These are phyloP conservation scores for Peronospora farinosa DNA, from an alignment of 352 stramenopile genomes.

Conservation along the genomic window DNA sequence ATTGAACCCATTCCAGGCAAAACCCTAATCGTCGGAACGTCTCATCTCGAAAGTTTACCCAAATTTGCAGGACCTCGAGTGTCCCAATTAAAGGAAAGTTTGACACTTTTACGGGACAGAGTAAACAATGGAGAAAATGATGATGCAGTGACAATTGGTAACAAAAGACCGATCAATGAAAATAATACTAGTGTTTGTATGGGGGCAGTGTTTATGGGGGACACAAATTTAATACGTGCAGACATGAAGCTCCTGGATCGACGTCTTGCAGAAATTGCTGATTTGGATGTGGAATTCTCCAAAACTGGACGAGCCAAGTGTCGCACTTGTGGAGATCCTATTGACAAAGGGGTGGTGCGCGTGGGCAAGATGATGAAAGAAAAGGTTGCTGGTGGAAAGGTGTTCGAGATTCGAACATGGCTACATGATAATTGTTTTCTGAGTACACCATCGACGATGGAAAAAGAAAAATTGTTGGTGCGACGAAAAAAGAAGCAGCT, in stretches of 20 bases:
- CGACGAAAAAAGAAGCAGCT: slow-evolving; percentile 8
- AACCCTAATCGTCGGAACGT: slow-evolving; percentile 54
- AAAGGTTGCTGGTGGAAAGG: slow-evolving; percentile 34
- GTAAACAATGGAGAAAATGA: slow-evolving; percentile 28
- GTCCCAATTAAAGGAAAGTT: slow-evolving; percentile 49
- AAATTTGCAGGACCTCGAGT: slow-evolving; percentile 43
- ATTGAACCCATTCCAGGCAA: slow-evolving; percentile 41
- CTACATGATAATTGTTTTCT: slow-evolving; percentile 57
- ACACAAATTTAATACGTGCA: slow-evolving; percentile 56
- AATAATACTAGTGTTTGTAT: slow-evolving; percentile 29
- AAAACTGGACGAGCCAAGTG: slow-evolving; percentile 53
- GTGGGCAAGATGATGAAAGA: slow-evolving; percentile 53
- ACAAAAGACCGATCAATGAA: slow-evolving; percentile 2
- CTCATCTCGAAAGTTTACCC: slow-evolving; percentile 68
- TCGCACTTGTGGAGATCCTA: slow-evolving; percentile 36
- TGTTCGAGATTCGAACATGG: slow-evolving; percentile 51
- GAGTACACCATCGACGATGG: slow-evolving; percentile 11
- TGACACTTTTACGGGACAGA: slow-evolving; percentile 39
- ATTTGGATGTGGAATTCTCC: slow-evolving; percentile 50
- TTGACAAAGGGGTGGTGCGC: slow-evolving; percentile 41
- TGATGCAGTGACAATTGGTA: slow-evolving; percentile 6
- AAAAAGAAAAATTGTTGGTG: slow-evolving; percentile 42
- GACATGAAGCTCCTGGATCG: slow-evolving; percentile 61
- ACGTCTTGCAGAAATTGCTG: slow-evolving; percentile 19
- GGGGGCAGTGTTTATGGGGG: slow-evolving; percentile 69